Conservation (phyloP, 345 rosid species). For the Isatis tinctoria region DNA sequence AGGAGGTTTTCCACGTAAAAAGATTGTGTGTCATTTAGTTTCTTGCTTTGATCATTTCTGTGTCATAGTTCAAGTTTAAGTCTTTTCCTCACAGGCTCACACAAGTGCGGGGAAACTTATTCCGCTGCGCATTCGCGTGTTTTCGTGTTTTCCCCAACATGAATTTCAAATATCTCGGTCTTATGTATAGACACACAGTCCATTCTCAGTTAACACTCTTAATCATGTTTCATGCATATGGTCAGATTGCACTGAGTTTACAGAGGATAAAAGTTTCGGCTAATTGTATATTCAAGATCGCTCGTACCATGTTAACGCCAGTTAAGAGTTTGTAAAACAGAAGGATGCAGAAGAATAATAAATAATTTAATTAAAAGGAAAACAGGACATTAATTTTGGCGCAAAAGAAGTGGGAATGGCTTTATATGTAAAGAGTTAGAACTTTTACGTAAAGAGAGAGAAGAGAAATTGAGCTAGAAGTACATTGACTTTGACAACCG, state of each 20-base stretch:
- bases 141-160: no score
- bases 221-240: neutral
- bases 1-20: no score
- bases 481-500: conserved; percentile 16
- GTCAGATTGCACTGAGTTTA: neutral
- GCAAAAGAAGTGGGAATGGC: neutral
- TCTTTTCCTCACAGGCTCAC: no score
- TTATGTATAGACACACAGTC: neutral
- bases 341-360: neutral
- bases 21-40: no score
- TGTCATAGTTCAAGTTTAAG: no score
- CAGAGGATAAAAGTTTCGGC: neutral
- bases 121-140: no score
- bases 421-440: neutral
- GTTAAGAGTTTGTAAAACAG: neutral
- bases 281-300: neutral
- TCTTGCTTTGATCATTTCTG: no score
- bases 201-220: neutral
- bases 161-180: neutral
- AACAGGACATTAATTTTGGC: neutral
- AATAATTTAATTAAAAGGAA: neutral
- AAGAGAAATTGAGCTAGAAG: conserved; percentile 2
- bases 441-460: conserved; percentile 1
- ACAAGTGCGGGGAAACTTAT: no score
- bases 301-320: neutral